These are phyloP conservation scores for Starmerella tilneyi DNA, from an alignment of 805 yeast genomes.

Conservation along the genomic window DNA sequence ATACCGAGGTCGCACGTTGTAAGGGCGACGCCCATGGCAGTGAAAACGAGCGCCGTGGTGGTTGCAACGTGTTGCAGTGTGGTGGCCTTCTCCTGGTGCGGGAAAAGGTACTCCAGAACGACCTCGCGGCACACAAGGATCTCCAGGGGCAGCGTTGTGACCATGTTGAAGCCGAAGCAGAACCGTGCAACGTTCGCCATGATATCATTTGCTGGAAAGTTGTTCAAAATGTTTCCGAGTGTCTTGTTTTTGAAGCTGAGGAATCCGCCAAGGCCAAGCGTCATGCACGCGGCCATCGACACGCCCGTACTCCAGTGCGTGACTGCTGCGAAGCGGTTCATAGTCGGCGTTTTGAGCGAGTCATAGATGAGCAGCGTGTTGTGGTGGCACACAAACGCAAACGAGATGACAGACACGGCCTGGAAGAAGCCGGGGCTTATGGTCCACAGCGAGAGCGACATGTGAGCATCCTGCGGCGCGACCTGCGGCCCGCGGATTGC, in stretches of 20 bases:
- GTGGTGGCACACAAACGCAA: constrained; percentile 93
- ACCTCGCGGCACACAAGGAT: constrained; percentile 86
- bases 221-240: constrained; percentile 79
- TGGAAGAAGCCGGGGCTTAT: constrained; percentile 63
- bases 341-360: constrained; percentile 64
- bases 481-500: constrained; percentile 60
- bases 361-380: constrained; percentile 84
- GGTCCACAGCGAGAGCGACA: constrained; percentile 35
- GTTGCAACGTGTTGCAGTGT: constrained; percentile 44
- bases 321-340: constrained; percentile 60
- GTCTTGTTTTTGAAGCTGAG: constrained; percentile 64
- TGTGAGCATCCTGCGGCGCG: constrained; percentile 27
- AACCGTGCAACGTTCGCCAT: constrained; percentile 78
- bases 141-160: constrained; percentile 84
- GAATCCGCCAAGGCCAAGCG: constrained; percentile 73
- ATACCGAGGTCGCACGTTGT: constrained; percentile 83
- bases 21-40: constrained; percentile 66
- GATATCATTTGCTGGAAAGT: constrained; percentile 65
- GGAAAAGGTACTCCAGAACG: constrained; percentile 48
- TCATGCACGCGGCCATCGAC: constrained; percentile 65
- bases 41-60: constrained; percentile 54
- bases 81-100: constrained; percentile 24
- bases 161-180: constrained; percentile 85
- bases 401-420: constrained; percentile 87
- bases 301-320: constrained; percentile 78